Percentiles rank a stretch among this genome's conserved stretches.
These are phyloP conservation scores for Aureobasidium vineae DNA, from an alignment of 2,329 filamentous ascomycete genomes.

Conservation along the genomic window DNA sequence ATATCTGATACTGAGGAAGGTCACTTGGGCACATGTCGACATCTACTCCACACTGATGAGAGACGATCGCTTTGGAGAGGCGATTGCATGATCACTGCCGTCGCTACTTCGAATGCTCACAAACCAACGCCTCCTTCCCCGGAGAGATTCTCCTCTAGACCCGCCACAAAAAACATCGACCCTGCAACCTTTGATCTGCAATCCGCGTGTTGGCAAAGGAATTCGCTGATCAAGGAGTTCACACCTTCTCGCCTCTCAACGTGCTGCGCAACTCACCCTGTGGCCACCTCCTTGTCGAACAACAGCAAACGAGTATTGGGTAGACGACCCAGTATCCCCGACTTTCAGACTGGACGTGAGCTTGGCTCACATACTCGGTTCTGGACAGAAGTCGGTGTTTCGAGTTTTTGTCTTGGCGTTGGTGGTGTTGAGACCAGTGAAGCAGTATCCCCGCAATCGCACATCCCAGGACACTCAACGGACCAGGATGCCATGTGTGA, in stretches of 20 bases:
- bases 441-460: background rate
- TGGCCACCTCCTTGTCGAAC: background rate
- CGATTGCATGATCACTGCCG: slow-evolving; percentile 18
- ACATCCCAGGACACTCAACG: background rate
- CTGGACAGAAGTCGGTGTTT: background rate
- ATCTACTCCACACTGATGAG: slow-evolving; percentile 12
- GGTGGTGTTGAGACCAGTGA: background rate
- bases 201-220: background rate
- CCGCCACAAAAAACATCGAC: background rate
- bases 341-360: background rate
- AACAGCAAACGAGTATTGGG: background rate
- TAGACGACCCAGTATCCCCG: background rate
- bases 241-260: background rate
- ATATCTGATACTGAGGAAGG: slow-evolving; percentile 4
- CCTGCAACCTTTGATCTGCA: slow-evolving; percentile 1
- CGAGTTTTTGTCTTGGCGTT: background rate
- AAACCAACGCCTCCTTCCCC: background rate
- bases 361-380: background rate
- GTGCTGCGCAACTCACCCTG: background rate
- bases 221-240: background rate
- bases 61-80: slow-evolving; percentile 3
- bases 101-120: background rate
- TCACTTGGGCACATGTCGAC: background rate
- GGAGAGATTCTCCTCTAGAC: background rate
- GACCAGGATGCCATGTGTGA: background rate